These are phyloP conservation scores for Botryotinia calthae DNA, from an alignment of 2,329 filamentous ascomycete genomes.

Conservation along the genomic window DNA sequence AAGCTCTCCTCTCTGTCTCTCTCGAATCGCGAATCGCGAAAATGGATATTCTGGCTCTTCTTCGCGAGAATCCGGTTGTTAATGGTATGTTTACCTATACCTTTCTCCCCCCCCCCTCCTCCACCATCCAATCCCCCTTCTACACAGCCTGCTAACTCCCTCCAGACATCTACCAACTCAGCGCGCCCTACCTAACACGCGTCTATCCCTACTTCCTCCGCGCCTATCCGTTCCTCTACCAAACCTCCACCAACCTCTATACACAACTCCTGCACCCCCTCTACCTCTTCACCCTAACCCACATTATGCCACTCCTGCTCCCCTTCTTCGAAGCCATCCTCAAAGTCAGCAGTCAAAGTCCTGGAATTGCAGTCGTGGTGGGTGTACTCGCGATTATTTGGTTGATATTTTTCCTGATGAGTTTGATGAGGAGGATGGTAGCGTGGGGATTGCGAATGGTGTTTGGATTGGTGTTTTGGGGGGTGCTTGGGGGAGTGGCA, in stretches of 20 bases:
- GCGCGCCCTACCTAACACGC: not conserved
- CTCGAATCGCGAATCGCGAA: too few relatives aligned
- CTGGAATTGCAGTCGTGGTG: conserved; percentile 32
- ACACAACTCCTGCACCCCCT: conserved; percentile 10
- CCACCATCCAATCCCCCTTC: too few relatives aligned
- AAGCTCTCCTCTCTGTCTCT: not conserved
- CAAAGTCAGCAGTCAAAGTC: not conserved
- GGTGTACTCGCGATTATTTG: conserved; percentile 45
- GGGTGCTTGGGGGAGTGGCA: conserved; percentile 51
- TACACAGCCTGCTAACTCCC: not conserved
- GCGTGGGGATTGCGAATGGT: conserved; percentile 73
- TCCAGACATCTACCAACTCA: not conserved
- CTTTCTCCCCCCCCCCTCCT: too few relatives aligned
- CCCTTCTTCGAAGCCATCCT: conserved; percentile 21
- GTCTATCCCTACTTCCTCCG: not conserved
- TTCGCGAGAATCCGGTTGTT: not conserved
- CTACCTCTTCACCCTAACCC: not conserved
- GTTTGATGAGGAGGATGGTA: conserved; percentile 69
- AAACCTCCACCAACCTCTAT: conserved; percentile 15
- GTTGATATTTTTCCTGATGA: conserved; percentile 63
- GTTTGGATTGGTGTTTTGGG: conserved; percentile 64
- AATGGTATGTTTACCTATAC: not conserved
- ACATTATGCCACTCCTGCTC: conserved; percentile 28
- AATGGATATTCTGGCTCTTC: not conserved
- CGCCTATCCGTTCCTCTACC: conserved; percentile 26